phyloP scores from a whole-genome alignment of 768 basidiomycete genomes.

The Pisolithus tinctorius region DNA sequence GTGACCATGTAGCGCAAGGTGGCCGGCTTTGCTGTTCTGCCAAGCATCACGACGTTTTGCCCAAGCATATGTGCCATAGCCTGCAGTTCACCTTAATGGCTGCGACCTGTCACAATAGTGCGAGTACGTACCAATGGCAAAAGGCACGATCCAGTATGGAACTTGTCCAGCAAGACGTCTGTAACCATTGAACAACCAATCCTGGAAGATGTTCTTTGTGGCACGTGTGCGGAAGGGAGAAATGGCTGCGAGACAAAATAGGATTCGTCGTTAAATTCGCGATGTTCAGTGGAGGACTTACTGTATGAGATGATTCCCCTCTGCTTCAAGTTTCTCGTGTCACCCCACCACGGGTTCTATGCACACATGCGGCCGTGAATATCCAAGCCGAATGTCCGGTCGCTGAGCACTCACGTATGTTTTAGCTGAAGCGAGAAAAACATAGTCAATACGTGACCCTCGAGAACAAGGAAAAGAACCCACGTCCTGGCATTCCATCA shows the following conservation, averaged over 20 bases:
- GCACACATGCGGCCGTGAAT: not conserved
- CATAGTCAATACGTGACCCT: slow-evolving; percentile 5
- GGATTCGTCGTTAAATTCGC: not conserved
- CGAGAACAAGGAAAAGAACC: slow-evolving; percentile 25
- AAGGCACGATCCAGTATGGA: slow-evolving; percentile 74
- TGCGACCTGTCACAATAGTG: not conserved
- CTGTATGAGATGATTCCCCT: slow-evolving; percentile 79
- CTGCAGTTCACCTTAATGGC: slow-evolving; percentile 32
- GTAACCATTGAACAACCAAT: slow-evolving; percentile 85
- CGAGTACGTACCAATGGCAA: slow-evolving; percentile 62
- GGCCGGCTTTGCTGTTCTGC: slow-evolving; percentile 79
- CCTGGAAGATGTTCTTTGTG: slow-evolving; percentile 60
- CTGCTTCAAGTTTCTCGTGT: slow-evolving; percentile 57
- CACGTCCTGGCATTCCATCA: slow-evolving; percentile 82
- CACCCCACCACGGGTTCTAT: slow-evolving; percentile 91
- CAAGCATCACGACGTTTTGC: slow-evolving; percentile 60
- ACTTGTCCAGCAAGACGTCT: slow-evolving; percentile 65
- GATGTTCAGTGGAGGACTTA: slow-evolving; percentile 35
- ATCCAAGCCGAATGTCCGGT: not conserved
- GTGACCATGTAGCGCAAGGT: slow-evolving; percentile 41
- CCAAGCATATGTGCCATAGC: slow-evolving; percentile 76
- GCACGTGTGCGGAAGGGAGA: slow-evolving; percentile 81
- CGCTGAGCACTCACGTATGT: slow-evolving; percentile 58
- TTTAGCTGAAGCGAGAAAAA: slow-evolving; percentile 45
- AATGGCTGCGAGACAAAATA: slow-evolving; percentile 42